Base-by-base conservation (phyloP, 768 basidiomycete species). In the Russula lepida region DNA sequence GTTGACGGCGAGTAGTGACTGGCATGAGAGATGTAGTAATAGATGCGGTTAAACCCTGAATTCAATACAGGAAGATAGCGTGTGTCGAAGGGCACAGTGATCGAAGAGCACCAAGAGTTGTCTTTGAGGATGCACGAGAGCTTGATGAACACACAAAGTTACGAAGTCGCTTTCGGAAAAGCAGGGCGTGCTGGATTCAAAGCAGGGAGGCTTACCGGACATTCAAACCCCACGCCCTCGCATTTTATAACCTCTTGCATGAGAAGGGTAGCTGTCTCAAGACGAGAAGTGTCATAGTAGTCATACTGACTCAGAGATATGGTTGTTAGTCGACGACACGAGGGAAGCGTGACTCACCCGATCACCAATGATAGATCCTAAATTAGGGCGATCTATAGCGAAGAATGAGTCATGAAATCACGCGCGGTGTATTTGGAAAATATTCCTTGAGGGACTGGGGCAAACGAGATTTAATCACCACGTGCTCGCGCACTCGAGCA, bases 1-100 rank as follows among this genome's bases (percentile, higher is more conserved):
- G 51, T 49, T 63, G 62, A 30, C 39, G 56, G 30, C 62, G 56
- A 12, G 62, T 63, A n/a, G 46, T 58, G 32, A 54, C 39, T 19
- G 62, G 62, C 62, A 63, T 63, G 2, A 47, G 15, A 17, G 17
- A 6, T 43, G 39, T 39, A 15, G 23, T n/a, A 13, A 43, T 39
- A n/a, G 39, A 27, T 2, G 9, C 41, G n/a, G 19, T 11, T n/a
- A n/a, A 48, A 27, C 27, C 25, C 27, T 15, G 32, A 30, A 59
- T 54, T 53, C 23, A 53, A 23, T 37, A 27, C 11, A 27, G 44
- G 19, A 25, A 39, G 51, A 53, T 53, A 51, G 6, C 25, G 43
- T 47, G 44, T 12, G 19, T 17, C 21, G 44, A 11, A 19, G 19
- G 23, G 49, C 19, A 2, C 6, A 2, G 35, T 35, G 35, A 35